These are phyloP conservation scores for Parachaetomium inaequale DNA, from an alignment of 495 filamentous ascomycete genomes.

Conservation along the genomic window DNA sequence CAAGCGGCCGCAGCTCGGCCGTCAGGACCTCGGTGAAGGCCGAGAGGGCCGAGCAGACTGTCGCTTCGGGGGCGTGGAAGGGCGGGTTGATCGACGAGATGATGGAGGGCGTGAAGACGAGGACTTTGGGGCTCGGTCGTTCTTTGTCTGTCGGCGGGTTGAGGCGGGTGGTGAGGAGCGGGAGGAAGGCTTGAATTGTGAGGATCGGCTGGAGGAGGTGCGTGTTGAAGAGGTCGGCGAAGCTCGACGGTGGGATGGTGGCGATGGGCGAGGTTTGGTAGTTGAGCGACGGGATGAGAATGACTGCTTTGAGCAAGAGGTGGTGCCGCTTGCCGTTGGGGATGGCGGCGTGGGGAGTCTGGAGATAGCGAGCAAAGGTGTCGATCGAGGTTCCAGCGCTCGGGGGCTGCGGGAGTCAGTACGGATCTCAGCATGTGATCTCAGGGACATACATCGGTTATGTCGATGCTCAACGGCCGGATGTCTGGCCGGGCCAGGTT, in stretches of 20 bases:
- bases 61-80: conserved; percentile 78
- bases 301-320: conserved; percentile 69
- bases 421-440: background rate
- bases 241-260: conserved; percentile 73
- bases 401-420: conserved; percentile 38
- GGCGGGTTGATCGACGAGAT: conserved; percentile 77
- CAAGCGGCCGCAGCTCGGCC: conserved; percentile 67
- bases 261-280: conserved; percentile 75
- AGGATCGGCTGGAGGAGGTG: conserved; percentile 90
- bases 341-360: conserved; percentile 65
- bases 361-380: conserved; percentile 63
- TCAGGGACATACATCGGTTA: conserved; percentile 58
- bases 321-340: conserved; percentile 68
- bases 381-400: conserved; percentile 59
- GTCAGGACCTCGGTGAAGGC: conserved; percentile 74
- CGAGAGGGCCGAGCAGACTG: conserved; percentile 70
- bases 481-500: conserved; percentile 75
- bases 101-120: conserved; percentile 81
- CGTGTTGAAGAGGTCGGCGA: conserved; percentile 85
- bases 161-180: conserved; percentile 60
- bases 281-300: conserved; percentile 70
- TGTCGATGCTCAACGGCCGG: conserved; percentile 74
- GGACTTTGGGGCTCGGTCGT: conserved; percentile 51
- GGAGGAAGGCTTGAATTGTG: conserved; percentile 80
- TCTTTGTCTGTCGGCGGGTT: conserved; percentile 40